phyloP scores from a whole-genome alignment of 345 rosid genomes.

The Xanthoceras sorbifolium region DNA sequence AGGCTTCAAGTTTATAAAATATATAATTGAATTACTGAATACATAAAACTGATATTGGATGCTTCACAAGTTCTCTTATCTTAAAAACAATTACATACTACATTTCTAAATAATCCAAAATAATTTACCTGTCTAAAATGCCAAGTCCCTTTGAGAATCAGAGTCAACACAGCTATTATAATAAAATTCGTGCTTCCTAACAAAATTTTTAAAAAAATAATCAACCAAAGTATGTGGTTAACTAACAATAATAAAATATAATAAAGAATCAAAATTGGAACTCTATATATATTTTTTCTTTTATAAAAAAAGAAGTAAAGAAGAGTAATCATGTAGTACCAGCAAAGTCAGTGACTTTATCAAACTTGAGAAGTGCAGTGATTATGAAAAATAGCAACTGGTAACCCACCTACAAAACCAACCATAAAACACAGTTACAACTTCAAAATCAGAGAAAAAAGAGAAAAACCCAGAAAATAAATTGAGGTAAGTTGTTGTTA shows the following conservation, averaged over 20 bases:
- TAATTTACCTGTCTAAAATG: constrained; percentile 78
- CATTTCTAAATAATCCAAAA: neutral
- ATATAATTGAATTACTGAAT: too few relatives aligned
- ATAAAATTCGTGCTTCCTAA: constrained; percentile 93
- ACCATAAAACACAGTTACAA: neutral
- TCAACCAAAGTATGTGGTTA: neutral
- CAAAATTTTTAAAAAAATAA: neutral
- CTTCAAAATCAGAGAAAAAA: neutral
- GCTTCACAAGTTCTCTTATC: neutral
- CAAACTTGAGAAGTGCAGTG: constrained; percentile 81
- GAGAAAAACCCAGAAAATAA: neutral
- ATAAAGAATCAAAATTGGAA: constrained; percentile 3
- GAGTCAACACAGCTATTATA: constrained; percentile 74
- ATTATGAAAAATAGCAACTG: constrained; percentile 73
- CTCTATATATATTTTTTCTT: neutral
- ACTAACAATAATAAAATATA: neutral
- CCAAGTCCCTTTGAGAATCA: constrained; percentile 77
- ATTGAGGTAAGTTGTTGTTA: neutral
- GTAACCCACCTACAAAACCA: constrained; percentile 59
- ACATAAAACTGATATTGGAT: neutral
- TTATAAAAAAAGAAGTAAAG: neutral
- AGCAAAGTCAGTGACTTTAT: constrained; percentile 94
- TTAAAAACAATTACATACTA: neutral
- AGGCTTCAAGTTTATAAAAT: too few relatives aligned
- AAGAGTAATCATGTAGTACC: constrained; percentile 41